Evolutionary conservation across 768 basidiomycete genomes (phyloP), one percentile per base, ranked within the genome.

Genomic region (Boletus rubroflammeus): DNA sequence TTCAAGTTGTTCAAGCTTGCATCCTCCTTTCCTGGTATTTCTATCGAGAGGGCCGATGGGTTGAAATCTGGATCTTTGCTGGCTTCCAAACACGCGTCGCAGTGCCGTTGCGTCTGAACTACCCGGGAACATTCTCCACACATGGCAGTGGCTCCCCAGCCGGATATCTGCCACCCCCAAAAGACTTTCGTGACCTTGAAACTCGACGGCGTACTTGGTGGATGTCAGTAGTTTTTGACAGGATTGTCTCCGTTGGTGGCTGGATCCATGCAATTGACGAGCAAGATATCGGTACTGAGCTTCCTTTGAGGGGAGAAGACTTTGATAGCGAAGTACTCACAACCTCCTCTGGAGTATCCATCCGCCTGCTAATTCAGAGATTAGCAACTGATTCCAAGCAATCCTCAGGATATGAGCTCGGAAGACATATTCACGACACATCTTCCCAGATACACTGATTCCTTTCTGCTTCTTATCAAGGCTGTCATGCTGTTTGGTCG

Each of bases 31-130:
- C 88, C 2, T 93, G 91, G 91, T 93, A 90, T 71, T 92, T 93
- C 60, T 93, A 92, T 65, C 86, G 90, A 53, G 91, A 93, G 70
- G 90, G 91, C 3, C 79, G 90, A 51, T 82, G 91, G 91, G 90
- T 93, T 9, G 91, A 93, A 71, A 86, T 93, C 4, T 93, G 91
- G 91, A 88, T 92, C 38, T 91, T 91, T 70, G 89, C 91, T 19
- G 88, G 82, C 13, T 92, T 92, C 63, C 88, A 91, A 66, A 89
- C 85, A 15, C 80, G 90, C 29, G 88, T 89, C 19, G 87, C 89
- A 25, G 78, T 93, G 17, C 91, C 90, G 6, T 76, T 93, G 29
- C 84, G 90, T 40, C 72, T 92, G 26, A 93, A 93, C 69, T 90
- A 90, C 67, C 90, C 90, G 4, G 90, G 91, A 34, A 91, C 90